Base-by-base conservation (phyloP, 2,329 filamentous ascomycete genomes). In the Aspergillus pseudotamarii region DNA sequence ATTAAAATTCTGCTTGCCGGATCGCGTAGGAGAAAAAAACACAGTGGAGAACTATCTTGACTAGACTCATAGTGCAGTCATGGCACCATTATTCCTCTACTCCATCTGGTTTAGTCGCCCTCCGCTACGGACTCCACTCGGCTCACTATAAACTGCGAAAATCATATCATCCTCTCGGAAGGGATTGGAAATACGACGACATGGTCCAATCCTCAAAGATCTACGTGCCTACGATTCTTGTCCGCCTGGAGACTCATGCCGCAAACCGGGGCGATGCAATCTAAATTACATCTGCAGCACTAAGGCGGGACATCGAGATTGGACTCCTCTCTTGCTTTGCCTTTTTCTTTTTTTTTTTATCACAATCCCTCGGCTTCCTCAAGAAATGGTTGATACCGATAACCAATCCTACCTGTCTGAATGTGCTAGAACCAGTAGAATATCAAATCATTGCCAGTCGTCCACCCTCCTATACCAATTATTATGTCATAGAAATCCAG, bases 91-190 rank as follows among this genome's bases (percentile, higher is more conserved):
- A 19, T 21, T 21, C 50, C 19, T 26, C 50, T 36, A 54, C 50
- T n/a, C 16, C 16, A 36, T 21, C 14, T 16, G 50, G 50, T 26
- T 54, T 54, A 54, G 50, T 54, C 28, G 21, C 26, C 48, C 45
- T 23, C 21, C 23, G 12, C 45, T 9, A 19, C 45, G 45, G 45
- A 48, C 30, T 30, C 30, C 26, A 53, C 28, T 28, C 19, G 19
- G 38, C 38, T 41, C 38, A 41, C 48, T 28, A 53, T 53, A 28
- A 36, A 53, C 21, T 28, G 14, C 19, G 21, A 23, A 48, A 32
- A 53, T 53, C 48, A 51, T 51, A 51, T 51, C 48, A 51, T 34
- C 48, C 23, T 53, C n/a, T 54, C 50, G n/a, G 30, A 23, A 54
- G 30, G 50, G 28, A 34, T 32, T 54, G 28, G 50, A 19, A 53